Percentiles rank a stretch among this genome's conserved stretches.
These are phyloP conservation scores for Xanthoconium separans DNA, from an alignment of 1,284 basidiomycete genomes.

Conservation along the genomic window DNA sequence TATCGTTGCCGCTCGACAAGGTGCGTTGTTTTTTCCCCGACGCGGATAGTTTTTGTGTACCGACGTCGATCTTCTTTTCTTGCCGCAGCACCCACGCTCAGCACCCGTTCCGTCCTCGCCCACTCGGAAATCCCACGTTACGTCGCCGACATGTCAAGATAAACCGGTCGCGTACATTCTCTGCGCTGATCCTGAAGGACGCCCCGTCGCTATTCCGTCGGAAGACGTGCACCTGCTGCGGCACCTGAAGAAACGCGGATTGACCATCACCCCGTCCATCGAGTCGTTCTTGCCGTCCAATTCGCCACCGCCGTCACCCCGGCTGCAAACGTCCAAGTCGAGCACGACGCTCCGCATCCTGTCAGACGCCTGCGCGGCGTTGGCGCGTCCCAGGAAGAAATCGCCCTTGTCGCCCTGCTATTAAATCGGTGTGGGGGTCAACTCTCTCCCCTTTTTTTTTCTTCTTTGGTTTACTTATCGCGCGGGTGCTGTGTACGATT, in stretches of 20 bases:
- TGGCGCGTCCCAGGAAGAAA: conserved; percentile 11
- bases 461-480: neutral
- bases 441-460: neutral
- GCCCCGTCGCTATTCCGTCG: conserved; percentile 13
- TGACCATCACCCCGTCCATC: conserved; percentile 5
- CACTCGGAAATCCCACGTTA: conserved; percentile 11
- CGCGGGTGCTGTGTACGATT: neutral
- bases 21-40: conserved; percentile 12
- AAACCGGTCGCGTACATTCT: conserved; percentile 12
- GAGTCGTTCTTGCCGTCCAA: neutral
- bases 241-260: conserved; percentile 11
- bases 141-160: conserved; percentile 9
- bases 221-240: conserved; percentile 6
- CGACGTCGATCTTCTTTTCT: too few species aligned
- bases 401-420: conserved; percentile 2
- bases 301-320: neutral
- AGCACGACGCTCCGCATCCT: conserved; percentile 26
- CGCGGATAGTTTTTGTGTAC: too few species aligned
- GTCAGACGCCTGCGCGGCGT: conserved; percentile 25
- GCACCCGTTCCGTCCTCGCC: neutral
- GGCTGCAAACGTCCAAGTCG: conserved; percentile 11
- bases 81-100: conserved; percentile 10
- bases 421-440: neutral
- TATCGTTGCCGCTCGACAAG: conserved; percentile 15
- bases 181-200: conserved; percentile 20